Conservation (phyloP, 1,284 basidiomycete genomes). For the Cryptococcus hybrid region DNA sequence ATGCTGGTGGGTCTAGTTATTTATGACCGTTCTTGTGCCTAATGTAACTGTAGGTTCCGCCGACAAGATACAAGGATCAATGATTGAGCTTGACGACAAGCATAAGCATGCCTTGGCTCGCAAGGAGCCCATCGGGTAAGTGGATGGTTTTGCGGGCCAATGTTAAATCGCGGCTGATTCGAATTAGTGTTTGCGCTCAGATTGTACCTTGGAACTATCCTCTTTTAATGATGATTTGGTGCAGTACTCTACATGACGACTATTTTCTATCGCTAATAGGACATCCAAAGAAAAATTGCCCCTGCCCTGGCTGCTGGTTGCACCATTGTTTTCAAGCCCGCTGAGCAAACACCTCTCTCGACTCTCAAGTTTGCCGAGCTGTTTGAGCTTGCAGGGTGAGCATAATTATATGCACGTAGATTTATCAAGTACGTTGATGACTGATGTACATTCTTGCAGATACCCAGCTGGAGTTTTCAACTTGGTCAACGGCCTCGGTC, state of each 20-base stretch:
- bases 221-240: conserved; percentile 80
- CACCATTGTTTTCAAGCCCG: conserved; percentile 61
- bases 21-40: no score
- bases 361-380: neutral
- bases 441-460: conserved; percentile 51
- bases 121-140: no score
- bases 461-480: conserved; percentile 92
- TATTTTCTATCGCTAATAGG: no score
- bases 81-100: no score
- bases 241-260: no score
- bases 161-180: no score
- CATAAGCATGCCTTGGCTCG: no score
- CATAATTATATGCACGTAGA: neutral
- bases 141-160: no score
- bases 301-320: conserved; percentile 74
- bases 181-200: no score
- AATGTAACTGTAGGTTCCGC: no score
- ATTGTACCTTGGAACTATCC: conserved; percentile 19
- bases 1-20: no score
- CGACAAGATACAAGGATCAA: no score
- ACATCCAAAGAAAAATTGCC: conserved; percentile 63
- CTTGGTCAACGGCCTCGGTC: conserved; percentile 77
- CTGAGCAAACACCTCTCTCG: conserved; percentile 86
- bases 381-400: neutral
- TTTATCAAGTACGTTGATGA: neutral